Evolutionary conservation across 2,329 filamentous ascomycete species (phyloP).

Genomic region (Cyanodermella asteris): DNA sequence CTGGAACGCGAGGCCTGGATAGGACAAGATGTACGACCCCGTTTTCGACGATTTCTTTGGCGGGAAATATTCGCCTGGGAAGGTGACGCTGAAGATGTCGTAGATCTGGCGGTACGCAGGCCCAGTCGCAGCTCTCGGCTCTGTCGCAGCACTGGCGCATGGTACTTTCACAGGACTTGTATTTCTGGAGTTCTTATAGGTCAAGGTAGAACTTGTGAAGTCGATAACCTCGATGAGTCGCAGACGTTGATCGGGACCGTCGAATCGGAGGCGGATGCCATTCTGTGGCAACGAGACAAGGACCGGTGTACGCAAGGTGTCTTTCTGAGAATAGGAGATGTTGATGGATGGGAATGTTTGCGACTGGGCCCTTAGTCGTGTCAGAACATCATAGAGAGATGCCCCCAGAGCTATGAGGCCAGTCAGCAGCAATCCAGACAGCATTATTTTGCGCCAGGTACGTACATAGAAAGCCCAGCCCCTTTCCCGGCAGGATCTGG

Average conservation of each 20-base stretch:
- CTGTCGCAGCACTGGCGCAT: constrained; percentile 1
- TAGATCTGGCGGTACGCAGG: constrained; percentile 80
- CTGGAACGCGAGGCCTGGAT: constrained; percentile 81
- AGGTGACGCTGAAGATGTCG: constrained; percentile 83
- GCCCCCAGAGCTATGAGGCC: constrained; percentile 51
- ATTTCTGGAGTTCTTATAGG: constrained; percentile 60
- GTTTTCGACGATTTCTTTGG: constrained; percentile 30
- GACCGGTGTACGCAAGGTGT: constrained; percentile 55
- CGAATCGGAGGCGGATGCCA: constrained; percentile 75
- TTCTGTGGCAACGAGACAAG: constrained; percentile 60
- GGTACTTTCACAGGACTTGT: constrained; percentile 43
- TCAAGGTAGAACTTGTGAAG: constrained; percentile 65
- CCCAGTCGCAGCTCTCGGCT: constrained; percentile 23
- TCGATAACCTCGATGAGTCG: constrained; percentile 79
- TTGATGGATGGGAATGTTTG: constrained; percentile 66
- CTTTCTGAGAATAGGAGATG: constrained; percentile 52
- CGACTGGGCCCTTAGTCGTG: constrained; percentile 70
- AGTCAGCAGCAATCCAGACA: constrained; percentile 4
- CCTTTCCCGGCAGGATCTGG: constrained; percentile 44
- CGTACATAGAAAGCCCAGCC: constrained; percentile 35
- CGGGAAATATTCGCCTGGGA: constrained; percentile 75
- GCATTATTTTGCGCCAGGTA: neutral
- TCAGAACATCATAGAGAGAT: constrained; percentile 75
- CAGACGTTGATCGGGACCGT: constrained; percentile 77
- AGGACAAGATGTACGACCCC: constrained; percentile 77